Evolutionary conservation across 352 stramenopile species (phyloP), one percentile per base, ranked within the genome.

Genomic region (Phytophthora hibernalis): DNA sequence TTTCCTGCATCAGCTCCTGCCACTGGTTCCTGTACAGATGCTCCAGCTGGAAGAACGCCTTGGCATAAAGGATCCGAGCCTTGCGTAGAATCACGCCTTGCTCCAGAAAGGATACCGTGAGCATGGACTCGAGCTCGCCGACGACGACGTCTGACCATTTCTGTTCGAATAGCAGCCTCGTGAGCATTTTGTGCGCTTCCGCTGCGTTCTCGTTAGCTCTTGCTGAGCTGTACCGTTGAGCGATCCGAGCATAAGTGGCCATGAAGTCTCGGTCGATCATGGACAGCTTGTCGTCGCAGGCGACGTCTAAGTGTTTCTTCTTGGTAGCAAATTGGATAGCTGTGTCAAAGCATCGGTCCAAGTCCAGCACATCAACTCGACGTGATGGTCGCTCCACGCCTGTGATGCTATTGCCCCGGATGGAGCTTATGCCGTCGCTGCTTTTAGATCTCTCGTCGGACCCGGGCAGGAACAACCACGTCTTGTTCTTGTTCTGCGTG

Each of bases 61-160:
- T 85, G 1, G 88, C 92, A 61, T 93, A 95, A 28, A 86, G 70
- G n/a, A 88, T 82, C 0, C 90, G 85, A 12, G 92, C 74, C 55
- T 95, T 95, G 5, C 82, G 79, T 2, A 97, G 70, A 38, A 97
- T 38, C 28, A 84, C 65, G 0, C 92, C 92, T 60, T 98, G 93
- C 55, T 97, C 91, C 0, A 98, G 66, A 44, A 96, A 98, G 0
- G 87, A 92, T 5, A 89, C 82, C 11, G 79, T 90, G 13, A 98
- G 82, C 85, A 98, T 96, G 3, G 78, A 79, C 50, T 95, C 85
- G 1, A 98, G 77, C 55, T 97, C 90, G 4, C 88, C 90, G 0
- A 97, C 66, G 16, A 95, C 70, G 3, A 97, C 64, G 55, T 98
- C 90, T 9, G 92, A 79, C 90, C 92, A 97, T 52, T 98, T 97